Percentiles rank a stretch among this genome's conserved stretches.
Conservation (phyloP, 2,329 filamentous ascomycete species). For the Venturia aucupariae region DNA sequence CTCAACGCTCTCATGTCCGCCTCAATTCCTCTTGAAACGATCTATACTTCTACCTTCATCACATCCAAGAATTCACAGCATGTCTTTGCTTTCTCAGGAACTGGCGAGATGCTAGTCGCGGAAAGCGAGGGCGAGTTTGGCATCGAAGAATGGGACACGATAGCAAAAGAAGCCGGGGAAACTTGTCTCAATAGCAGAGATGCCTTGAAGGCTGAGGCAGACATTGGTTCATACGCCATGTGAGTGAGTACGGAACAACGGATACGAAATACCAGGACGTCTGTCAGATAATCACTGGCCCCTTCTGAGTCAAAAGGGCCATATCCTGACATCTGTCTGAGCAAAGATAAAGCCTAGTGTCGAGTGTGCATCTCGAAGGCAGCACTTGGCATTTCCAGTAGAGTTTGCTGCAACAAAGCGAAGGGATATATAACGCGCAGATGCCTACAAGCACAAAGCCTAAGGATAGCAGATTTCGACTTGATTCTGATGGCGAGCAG, state of each 20-base stretch:
- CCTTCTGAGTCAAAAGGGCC: not conserved
- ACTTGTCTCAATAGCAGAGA: conserved; percentile 29
- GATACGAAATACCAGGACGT: not conserved
- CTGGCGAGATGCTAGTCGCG: conserved; percentile 62
- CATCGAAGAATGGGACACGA: conserved; percentile 63
- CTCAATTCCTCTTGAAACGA: conserved; percentile 67
- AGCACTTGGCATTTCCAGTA: not conserved
- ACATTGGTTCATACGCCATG: conserved; percentile 24
- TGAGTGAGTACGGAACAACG: not conserved
- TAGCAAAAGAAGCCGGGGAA: conserved; percentile 28
- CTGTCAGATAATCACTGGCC: not conserved
- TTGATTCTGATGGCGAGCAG: not conserved
- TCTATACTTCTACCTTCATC: conserved; percentile 56
- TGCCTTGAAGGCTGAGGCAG: conserved; percentile 24
- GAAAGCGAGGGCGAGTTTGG: conserved; percentile 78
- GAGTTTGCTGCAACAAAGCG: too few relatives aligned
- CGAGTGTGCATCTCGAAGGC: not conserved
- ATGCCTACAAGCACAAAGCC: not conserved
- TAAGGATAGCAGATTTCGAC: not conserved
- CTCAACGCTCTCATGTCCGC: conserved; percentile 72
- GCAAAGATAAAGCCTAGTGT: not conserved
- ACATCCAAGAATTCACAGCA: conserved; percentile 36
- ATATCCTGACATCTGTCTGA: not conserved
- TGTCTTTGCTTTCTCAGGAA: conserved; percentile 72
- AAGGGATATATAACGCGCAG: not conserved